These are phyloP conservation scores for Geranomyces variabilis DNA, from an alignment of 192 early-diverging fungal species.

Conservation along the genomic window DNA sequence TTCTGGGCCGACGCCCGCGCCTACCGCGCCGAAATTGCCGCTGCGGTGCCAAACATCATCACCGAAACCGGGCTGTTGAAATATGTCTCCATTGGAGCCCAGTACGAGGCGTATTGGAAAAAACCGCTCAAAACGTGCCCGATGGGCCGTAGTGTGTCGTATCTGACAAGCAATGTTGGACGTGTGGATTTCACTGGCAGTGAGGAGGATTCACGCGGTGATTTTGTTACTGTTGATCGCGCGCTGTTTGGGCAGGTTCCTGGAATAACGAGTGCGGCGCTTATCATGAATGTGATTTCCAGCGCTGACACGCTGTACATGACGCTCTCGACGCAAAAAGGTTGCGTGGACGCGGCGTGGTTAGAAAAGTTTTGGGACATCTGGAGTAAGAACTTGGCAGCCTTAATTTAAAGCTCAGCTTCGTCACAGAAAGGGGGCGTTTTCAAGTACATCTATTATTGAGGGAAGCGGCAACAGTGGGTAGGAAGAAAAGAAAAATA, in stretches of 20 bases:
- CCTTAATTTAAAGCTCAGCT: no score
- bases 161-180: not conserved
- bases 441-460: no score
- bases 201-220: not conserved
- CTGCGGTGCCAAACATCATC: not conserved
- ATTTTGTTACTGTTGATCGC: not conserved
- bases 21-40: not conserved
- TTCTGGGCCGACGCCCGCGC: conserved; percentile 10
- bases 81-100: not conserved
- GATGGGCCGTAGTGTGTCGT: not conserved
- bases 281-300: not conserved
- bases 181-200: not conserved
- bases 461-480: no score
- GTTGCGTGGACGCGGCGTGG: not conserved
- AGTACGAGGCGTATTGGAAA: not conserved
- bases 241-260: not conserved
- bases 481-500: no score
- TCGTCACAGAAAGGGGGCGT: no score
- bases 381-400: not conserved
- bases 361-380: not conserved
- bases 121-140: not conserved
- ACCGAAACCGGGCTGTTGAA: not conserved
- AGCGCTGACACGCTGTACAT: not conserved
- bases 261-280: not conserved
- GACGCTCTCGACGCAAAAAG: not conserved